Evolutionary conservation across 345 rosid species (phyloP).

Genomic region (Heritiera littoralis): DNA sequence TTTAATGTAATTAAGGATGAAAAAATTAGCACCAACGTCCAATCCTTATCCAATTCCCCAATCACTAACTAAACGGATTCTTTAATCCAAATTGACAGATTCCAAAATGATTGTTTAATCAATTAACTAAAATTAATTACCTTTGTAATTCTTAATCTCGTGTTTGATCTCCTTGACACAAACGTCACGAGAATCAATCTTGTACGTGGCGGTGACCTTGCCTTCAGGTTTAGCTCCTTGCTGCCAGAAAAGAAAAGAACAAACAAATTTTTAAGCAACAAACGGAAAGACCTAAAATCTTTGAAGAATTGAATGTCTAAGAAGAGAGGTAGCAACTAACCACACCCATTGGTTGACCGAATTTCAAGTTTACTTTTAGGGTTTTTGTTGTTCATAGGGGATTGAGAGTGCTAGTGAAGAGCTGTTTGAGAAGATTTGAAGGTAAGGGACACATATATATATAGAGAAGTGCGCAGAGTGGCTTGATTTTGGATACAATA

Average conservation of each 20-base stretch:
- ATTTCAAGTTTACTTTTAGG: neutral
- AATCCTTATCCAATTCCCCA: conserved; percentile 18
- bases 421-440: too few relatives aligned
- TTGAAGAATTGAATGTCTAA: neutral
- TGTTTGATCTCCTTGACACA: conserved; percentile 76
- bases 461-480: too few relatives aligned
- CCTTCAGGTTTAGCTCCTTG: conserved; percentile 45
- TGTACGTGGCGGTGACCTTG: conserved; percentile 49
- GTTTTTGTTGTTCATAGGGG: neutral
- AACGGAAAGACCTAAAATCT: neutral
- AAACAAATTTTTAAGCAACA: neutral
- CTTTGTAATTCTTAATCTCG: conserved; percentile 41
- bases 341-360: conserved; percentile 45
- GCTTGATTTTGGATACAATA: too few relatives aligned
- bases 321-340: conserved; percentile 32
- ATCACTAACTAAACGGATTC: neutral
- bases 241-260: conserved; percentile 26
- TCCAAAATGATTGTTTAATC: neutral
- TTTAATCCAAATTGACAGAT: neutral
- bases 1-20: too few relatives aligned
- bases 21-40: neutral
- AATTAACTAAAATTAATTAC: conserved; percentile 33
- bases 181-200: conserved; percentile 83
- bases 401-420: conserved; percentile 16
- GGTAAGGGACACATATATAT: too few relatives aligned